Percentiles rank a stretch among this genome's conserved stretches.
phyloP scores from a whole-genome alignment of 257 asterid genomes.

The Linderniella brevidens region DNA sequence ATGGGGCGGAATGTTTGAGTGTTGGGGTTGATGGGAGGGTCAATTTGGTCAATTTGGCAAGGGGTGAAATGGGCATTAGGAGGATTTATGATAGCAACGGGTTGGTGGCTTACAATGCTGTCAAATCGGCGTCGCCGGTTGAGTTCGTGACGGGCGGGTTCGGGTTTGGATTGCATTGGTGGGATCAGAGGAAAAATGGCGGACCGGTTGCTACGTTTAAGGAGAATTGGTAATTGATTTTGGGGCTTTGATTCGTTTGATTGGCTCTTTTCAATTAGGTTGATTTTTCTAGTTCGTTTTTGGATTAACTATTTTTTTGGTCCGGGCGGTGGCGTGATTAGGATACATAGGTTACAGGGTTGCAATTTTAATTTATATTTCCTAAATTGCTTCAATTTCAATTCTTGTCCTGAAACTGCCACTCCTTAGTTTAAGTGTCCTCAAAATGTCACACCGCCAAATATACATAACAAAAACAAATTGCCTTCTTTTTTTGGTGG shows the following conservation, averaged over 20 bases:
- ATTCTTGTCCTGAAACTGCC: too few relatives aligned
- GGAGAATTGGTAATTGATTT: conserved; percentile 43
- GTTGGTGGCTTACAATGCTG: conserved; percentile 54
- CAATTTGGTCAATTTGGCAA: conserved; percentile 31
- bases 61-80: conserved; percentile 21
- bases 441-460: too few relatives aligned
- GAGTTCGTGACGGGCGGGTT: conserved; percentile 85
- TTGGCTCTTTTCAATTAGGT: not conserved
- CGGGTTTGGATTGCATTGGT: conserved; percentile 79
- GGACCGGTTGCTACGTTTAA: conserved; percentile 64
- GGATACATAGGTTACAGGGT: too few relatives aligned
- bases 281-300: not conserved
- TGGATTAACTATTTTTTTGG: too few relatives aligned
- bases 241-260: not conserved
- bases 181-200: conserved; percentile 74
- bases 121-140: conserved; percentile 76
- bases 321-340: too few relatives aligned
- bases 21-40: conserved; percentile 86
- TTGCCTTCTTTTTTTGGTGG: too few relatives aligned
- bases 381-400: too few relatives aligned
- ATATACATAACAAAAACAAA: too few relatives aligned
- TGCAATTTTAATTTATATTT: too few relatives aligned
- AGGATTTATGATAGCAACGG: conserved; percentile 59
- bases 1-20: conserved; percentile 56
- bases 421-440: too few relatives aligned